Conservation (phyloP, 805 yeast species). For the Pichia membranifaciens region DNA sequence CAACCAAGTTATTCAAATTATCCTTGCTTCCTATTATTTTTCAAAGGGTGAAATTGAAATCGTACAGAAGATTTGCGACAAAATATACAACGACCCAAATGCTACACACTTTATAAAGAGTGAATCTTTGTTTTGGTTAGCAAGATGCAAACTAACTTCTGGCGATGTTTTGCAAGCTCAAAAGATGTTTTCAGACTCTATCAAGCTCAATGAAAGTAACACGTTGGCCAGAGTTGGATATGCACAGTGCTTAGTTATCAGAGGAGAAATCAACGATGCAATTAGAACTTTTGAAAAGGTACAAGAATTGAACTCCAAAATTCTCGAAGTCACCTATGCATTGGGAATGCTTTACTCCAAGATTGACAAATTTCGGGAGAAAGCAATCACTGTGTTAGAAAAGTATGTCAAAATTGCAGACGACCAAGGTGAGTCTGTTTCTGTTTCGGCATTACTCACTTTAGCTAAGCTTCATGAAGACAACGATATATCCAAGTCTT, state of each 20-base stretch:
- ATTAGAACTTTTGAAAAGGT: conserved; percentile 76
- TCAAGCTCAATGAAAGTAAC: conserved; percentile 57
- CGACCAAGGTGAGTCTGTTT: conserved; percentile 52
- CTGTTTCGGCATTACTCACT: conserved; percentile 58
- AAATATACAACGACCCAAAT: conserved; percentile 38
- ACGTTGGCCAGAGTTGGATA: conserved; percentile 71
- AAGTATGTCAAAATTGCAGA: conserved; percentile 60
- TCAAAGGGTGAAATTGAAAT: conserved; percentile 55
- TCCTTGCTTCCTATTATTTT: conserved; percentile 66
- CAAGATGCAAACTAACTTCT: conserved; percentile 60
- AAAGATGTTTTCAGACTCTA: conserved; percentile 64
- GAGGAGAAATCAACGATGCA: conserved; percentile 76
- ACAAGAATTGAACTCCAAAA: conserved; percentile 57
- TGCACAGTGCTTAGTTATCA: conserved; percentile 76
- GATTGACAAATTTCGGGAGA: conserved; percentile 31
- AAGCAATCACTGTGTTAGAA: conserved; percentile 62
- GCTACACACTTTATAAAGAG: conserved; percentile 40
- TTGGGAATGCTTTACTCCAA: conserved; percentile 70
- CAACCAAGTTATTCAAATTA: conserved; percentile 58
- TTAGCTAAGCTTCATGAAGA: conserved; percentile 68
- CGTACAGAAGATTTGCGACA: conserved; percentile 51
- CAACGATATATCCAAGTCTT: conserved; percentile 59
- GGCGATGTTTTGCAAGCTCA: conserved; percentile 67
- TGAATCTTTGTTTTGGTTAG: conserved; percentile 80
- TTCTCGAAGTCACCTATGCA: conserved; percentile 68